phyloP scores from a whole-genome alignment of 108 stramenopile genomes.

The Nitzschia sp. region DNA sequence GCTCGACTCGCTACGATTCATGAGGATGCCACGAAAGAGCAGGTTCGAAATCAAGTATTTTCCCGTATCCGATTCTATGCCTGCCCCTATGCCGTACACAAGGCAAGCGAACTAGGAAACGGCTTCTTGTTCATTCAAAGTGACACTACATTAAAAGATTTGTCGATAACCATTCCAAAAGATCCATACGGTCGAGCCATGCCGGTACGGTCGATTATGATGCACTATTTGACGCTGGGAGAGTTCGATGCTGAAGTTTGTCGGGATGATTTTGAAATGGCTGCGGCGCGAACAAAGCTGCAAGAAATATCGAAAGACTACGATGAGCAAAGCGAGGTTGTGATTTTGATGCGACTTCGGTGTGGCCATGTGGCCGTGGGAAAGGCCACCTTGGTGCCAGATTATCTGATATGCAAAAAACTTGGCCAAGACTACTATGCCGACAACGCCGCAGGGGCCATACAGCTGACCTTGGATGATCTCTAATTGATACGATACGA shows the following conservation, averaged over 20 bases:
- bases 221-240: constrained; percentile 83
- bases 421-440: constrained; percentile 77
- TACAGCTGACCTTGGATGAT: constrained; percentile 87
- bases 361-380: constrained; percentile 85
- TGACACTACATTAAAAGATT: constrained; percentile 58
- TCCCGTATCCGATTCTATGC: constrained; percentile 77
- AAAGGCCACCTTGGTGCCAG: constrained; percentile 64
- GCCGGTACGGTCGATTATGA: constrained; percentile 50
- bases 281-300: constrained; percentile 54
- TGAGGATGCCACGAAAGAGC: constrained; percentile 42
- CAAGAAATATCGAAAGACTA: constrained; percentile 62
- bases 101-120: constrained; percentile 45
- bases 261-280: constrained; percentile 87
- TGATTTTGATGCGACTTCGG: constrained; percentile 72
- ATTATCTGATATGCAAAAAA: constrained; percentile 68
- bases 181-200: constrained; percentile 24
- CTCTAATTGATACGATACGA: constrained; percentile 10
- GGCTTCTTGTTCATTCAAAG: constrained; percentile 86
- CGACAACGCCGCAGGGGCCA: constrained; percentile 46
- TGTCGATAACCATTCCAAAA: constrained; percentile 65
- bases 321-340: constrained; percentile 65
- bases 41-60: constrained; percentile 68
- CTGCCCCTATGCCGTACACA: constrained; percentile 76
- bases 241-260: constrained; percentile 84
- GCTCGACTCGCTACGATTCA: constrained; percentile 43